These are phyloP conservation scores for Sporormia fimetaria DNA, from an alignment of 495 filamentous ascomycete species.

Conservation along the genomic window DNA sequence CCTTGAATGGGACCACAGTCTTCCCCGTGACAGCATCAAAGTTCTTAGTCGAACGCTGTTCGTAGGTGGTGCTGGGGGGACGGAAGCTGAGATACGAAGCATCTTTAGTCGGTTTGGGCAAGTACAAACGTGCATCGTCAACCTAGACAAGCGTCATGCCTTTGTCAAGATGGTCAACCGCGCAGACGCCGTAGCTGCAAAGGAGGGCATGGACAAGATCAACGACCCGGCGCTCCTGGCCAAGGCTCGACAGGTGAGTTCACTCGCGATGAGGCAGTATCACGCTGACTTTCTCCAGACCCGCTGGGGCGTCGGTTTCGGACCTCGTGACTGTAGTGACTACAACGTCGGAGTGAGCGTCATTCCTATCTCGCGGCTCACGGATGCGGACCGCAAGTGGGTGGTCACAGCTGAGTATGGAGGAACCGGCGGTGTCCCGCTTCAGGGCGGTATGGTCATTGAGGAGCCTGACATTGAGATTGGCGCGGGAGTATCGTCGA, in stretches of 20 bases:
- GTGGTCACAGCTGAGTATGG: conserved; percentile 90
- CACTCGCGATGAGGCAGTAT: not conserved
- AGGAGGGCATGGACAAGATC: conserved; percentile 81
- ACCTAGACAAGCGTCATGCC: conserved; percentile 91
- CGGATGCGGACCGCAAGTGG: conserved; percentile 95
- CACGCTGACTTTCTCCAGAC: conserved; percentile 43
- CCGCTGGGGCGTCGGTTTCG: conserved; percentile 95
- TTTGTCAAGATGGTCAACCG: conserved; percentile 98
- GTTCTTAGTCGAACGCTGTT: conserved; percentile 92
- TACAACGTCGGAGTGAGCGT: conserved; percentile 86
- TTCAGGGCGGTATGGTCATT: conserved; percentile 75
- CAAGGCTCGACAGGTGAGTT: conserved; percentile 48
- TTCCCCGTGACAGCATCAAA: conserved; percentile 70
- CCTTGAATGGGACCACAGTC: conserved; percentile 63
- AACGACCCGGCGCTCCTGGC: conserved; percentile 60
- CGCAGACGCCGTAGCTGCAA: conserved; percentile 68
- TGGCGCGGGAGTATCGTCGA: conserved; percentile 90
- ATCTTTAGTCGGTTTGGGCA: conserved; percentile 70
- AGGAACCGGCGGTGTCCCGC: conserved; percentile 71
- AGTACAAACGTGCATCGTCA: conserved; percentile 96
- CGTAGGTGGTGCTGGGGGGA: conserved; percentile 73
- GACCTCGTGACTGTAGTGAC: conserved; percentile 93
- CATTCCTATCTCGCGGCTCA: conserved; percentile 83
- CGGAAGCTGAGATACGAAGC: conserved; percentile 65
- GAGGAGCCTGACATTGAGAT: conserved; percentile 99